Conservation (phyloP, 257 asterid species). For the Jasminum sambac region DNA sequence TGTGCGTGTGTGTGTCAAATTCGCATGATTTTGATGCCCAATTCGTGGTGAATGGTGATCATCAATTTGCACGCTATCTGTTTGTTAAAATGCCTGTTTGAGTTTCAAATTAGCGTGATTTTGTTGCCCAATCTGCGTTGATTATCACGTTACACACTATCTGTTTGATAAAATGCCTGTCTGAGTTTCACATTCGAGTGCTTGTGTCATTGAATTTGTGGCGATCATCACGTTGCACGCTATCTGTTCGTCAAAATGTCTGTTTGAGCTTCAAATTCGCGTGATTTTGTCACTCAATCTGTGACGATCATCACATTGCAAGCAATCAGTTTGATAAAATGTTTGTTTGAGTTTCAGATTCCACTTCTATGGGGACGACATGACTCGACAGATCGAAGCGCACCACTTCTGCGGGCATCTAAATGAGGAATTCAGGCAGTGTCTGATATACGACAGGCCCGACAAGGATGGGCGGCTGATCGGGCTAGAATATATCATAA, state of each 20-base stretch:
- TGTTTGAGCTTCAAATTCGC: too few species aligned
- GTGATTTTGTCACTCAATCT: too few species aligned
- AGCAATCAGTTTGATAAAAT: not conserved
- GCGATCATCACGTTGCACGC: too few species aligned
- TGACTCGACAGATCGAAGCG: slow-evolving; percentile 92
- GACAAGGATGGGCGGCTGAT: slow-evolving; percentile 65
- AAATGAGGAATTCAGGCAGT: slow-evolving; percentile 85
- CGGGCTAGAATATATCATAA: slow-evolving; percentile 68
- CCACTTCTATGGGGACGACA: slow-evolving; percentile 85
- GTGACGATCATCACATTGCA: not conserved
- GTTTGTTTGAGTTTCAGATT: slow-evolving; percentile 38
- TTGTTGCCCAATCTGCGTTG: too few species aligned
- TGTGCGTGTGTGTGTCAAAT: too few species aligned
- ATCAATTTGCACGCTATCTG: not conserved
- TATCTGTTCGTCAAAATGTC: too few species aligned
- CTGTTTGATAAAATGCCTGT: too few species aligned
- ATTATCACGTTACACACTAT: too few species aligned
- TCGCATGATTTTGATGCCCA: not conserved
- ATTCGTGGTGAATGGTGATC: not conserved
- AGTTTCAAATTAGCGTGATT: too few species aligned
- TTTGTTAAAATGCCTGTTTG: not conserved
- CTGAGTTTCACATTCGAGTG: too few species aligned
- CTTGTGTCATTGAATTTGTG: too few species aligned
- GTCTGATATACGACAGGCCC: slow-evolving; percentile 74
- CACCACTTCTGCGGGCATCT: slow-evolving; percentile 88